Conservation (phyloP, 306 rosid genomes). For the Sicyos baderoa region DNA sequence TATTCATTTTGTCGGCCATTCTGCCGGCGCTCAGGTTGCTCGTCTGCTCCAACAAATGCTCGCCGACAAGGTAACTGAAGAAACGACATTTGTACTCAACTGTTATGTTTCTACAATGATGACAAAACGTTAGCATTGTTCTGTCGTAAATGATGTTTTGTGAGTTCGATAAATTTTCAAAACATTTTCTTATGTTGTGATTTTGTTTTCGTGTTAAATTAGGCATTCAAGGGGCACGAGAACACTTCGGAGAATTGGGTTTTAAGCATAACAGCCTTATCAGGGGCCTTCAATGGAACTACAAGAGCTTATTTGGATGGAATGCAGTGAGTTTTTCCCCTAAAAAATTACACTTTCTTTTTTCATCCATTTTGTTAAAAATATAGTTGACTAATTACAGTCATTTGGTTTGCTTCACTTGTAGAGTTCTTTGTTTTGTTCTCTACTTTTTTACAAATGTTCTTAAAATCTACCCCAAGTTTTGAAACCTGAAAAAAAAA, state of each 20-base stretch:
- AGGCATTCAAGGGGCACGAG: slow-evolving; percentile 72
- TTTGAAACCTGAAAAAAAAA: neutral
- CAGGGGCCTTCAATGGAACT: slow-evolving; percentile 97
- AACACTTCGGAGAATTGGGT: slow-evolving; percentile 80
- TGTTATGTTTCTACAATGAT: neutral
- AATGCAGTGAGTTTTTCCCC: slow-evolving; percentile 66
- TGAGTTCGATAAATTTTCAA: neutral
- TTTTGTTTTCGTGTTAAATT: neutral
- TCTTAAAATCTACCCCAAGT: neutral
- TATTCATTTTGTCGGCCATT: slow-evolving; percentile 87
- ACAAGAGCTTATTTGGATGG: slow-evolving; percentile 91
- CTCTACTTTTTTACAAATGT: no score
- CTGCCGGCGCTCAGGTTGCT: slow-evolving; percentile 91
- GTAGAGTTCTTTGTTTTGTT: neutral
- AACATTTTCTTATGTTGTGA: neutral
- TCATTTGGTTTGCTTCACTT: neutral
- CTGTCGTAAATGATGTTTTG: neutral
- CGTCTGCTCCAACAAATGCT: slow-evolving; percentile 98
- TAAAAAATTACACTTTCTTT: neutral
- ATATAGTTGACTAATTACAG: neutral
- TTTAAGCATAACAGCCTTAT: slow-evolving; percentile 61
- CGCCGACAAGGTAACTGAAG: slow-evolving; percentile 65
- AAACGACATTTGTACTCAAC: slow-evolving; percentile 8
- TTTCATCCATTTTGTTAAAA: neutral
- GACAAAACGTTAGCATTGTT: neutral